phyloP scores from a whole-genome alignment of 371 early-diverging fungal genomes.

The Rhizomucor miehei region DNA sequence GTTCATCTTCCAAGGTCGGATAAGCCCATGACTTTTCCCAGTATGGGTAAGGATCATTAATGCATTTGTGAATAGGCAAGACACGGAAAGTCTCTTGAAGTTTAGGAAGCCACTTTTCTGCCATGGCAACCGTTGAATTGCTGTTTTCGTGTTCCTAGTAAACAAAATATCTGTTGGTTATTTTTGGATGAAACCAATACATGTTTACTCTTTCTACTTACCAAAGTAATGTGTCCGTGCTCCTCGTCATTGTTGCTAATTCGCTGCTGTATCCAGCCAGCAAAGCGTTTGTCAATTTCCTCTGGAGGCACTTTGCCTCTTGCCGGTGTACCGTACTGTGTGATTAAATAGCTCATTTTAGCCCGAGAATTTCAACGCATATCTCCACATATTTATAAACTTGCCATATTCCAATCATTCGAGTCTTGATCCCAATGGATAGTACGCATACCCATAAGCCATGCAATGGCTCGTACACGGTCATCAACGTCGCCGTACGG shows the following conservation, averaged over 20 bases:
- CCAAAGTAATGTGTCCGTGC: constrained; percentile 44
- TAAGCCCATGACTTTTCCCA: constrained; percentile 39
- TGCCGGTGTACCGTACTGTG: constrained; percentile 24
- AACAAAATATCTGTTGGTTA: constrained; percentile 3
- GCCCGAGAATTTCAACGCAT: constrained; percentile 1
- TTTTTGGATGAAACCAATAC: constrained; percentile 1
- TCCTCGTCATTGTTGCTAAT: constrained; percentile 20
- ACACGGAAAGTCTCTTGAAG: constrained; percentile 40
- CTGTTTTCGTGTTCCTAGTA: constrained; percentile 47
- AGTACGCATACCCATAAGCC: constrained; percentile 51
- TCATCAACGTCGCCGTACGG: constrained; percentile 57
- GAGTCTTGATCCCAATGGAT: constrained; percentile 39
- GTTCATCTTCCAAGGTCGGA: constrained; percentile 23
- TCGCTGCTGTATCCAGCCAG: constrained; percentile 35
- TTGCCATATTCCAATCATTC: constrained; percentile 32
- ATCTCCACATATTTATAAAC: neutral
- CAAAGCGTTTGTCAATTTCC: constrained; percentile 32
- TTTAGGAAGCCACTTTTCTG: constrained; percentile 45
- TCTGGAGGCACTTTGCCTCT: constrained; percentile 20
- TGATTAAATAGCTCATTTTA: neutral
- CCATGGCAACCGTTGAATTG: constrained; percentile 38
- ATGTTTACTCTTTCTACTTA: no score
- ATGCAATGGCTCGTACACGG: constrained; percentile 50
- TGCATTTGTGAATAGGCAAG: constrained; percentile 47
- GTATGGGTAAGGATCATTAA: constrained; percentile 51